A percentile compares a stretch with the other conserved stretches of the same genome.
phyloP scores from a whole-genome alignment of 371 early-diverging fungal species.

The Catenaria anguillulae region DNA sequence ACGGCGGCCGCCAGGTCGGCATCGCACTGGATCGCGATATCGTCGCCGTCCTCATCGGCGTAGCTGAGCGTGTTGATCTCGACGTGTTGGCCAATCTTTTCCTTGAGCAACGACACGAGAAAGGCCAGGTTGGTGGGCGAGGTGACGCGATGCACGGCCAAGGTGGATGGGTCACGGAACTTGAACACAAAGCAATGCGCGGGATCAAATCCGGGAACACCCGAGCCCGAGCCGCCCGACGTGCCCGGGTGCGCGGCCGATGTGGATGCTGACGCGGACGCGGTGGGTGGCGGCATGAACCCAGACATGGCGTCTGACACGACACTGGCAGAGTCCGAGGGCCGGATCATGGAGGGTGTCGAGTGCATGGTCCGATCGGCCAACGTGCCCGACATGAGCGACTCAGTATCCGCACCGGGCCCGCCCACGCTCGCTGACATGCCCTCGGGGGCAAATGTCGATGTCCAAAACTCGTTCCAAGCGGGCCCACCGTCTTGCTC shows the following conservation, averaged over 20 bases:
- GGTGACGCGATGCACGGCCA: slow-evolving; percentile 62
- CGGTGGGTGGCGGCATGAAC: too few species aligned
- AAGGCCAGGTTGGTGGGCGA: slow-evolving; percentile 27
- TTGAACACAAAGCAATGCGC: slow-evolving; percentile 54
- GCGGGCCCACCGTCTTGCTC: slow-evolving; percentile 15
- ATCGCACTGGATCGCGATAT: slow-evolving; percentile 59
- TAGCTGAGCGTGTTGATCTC: slow-evolving; percentile 54
- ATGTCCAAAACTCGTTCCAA: slow-evolving; percentile 5
- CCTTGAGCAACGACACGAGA: slow-evolving; percentile 35
- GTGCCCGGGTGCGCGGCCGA: too few species aligned
- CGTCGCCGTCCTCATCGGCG: slow-evolving; percentile 77
- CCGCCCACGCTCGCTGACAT: too few species aligned
- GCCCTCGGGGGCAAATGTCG: slow-evolving; percentile 5
- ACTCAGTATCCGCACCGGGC: neutral
- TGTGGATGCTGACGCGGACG: too few species aligned
- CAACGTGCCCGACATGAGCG: neutral
- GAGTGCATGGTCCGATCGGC: too few species aligned
- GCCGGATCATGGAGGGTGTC: slow-evolving; percentile 16
- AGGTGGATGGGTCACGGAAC: slow-evolving; percentile 45
- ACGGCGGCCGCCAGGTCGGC: slow-evolving; percentile 72
- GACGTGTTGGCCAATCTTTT: slow-evolving; percentile 29
- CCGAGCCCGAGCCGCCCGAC: too few species aligned
- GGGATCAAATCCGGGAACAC: slow-evolving; percentile 18
- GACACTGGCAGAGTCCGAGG: slow-evolving; percentile 16
- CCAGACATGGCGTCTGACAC: too few species aligned